Conservation (phyloP, 2,329 filamentous ascomycete species). For the Colletotrichum cuscutae region DNA sequence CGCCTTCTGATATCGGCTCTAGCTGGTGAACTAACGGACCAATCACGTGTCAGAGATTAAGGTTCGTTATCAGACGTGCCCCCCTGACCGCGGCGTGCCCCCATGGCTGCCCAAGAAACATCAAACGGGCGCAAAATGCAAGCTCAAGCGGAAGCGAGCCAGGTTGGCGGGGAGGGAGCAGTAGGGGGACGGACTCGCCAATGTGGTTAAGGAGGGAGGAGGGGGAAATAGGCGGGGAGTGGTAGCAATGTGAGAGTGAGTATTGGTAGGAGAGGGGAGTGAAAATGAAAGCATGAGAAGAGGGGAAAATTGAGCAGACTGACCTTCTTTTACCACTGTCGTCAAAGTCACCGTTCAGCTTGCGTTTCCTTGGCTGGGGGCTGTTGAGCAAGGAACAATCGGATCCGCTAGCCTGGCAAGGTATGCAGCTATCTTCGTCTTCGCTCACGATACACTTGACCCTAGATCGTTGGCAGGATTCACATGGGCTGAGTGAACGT, state of each 20-base stretch:
- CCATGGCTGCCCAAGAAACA: constrained; percentile 23
- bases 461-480: constrained; percentile 79
- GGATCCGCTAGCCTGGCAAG: constrained; percentile 81
- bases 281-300: neutral
- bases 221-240: neutral
- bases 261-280: neutral
- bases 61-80: constrained; percentile 29
- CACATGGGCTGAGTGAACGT: constrained; percentile 67
- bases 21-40: constrained; percentile 65
- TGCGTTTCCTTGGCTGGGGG: constrained; percentile 82
- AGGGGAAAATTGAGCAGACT: constrained; percentile 45
- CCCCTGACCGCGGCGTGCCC: constrained; percentile 23
- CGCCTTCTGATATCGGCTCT: constrained; percentile 64
- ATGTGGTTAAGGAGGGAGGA: neutral
- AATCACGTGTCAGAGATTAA: constrained; percentile 59
- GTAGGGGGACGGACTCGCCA: neutral
- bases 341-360: constrained; percentile 72
- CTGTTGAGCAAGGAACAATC: constrained; percentile 83
- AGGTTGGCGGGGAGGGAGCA: neutral
- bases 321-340: constrained; percentile 78
- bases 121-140: constrained; percentile 22
- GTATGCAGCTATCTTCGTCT: constrained; percentile 76
- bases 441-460: constrained; percentile 80
- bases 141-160: constrained; percentile 17
- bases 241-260: neutral